Conservation (phyloP, 192 early-diverging fungal species). For the Backusella luteola region DNA sequence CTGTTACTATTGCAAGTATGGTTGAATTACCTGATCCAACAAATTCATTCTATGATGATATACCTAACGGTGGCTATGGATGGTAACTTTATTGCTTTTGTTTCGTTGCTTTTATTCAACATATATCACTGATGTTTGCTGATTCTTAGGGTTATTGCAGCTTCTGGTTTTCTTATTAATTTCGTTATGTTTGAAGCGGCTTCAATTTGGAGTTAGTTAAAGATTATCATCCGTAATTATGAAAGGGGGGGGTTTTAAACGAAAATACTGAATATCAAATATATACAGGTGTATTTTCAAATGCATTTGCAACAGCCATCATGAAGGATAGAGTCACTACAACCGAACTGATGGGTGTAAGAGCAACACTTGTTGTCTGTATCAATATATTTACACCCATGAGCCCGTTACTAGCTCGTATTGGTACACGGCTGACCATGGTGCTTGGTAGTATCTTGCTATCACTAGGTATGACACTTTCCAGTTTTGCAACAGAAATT, state of each 20-base stretch:
- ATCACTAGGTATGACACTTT: conserved; percentile 19
- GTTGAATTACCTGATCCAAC: conserved; percentile 6
- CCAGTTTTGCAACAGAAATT: conserved; percentile 36
- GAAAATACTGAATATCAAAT: neutral
- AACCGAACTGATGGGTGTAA: conserved; percentile 19
- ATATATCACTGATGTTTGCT: too few relatives aligned
- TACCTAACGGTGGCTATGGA: conserved; percentile 16
- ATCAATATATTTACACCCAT: conserved; percentile 18
- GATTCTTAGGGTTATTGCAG: neutral
- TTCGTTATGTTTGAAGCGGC: conserved; percentile 15
- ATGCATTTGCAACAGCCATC: neutral
- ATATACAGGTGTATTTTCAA: conserved; percentile 23
- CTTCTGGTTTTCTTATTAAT: neutral
- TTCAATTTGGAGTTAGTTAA: conserved; percentile 8
- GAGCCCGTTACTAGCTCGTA: neutral
- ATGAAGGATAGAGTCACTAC: conserved; percentile 5
- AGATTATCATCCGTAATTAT: neutral
- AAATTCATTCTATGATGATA: conserved; percentile 5
- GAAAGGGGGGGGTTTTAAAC: too few relatives aligned
- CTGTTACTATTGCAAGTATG: neutral
- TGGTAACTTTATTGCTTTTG: neutral
- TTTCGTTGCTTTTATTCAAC: neutral
- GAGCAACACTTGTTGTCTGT: neutral
- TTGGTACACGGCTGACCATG: conserved; percentile 12
- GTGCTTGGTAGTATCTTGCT: conserved; percentile 13